Evolutionary conservation across 2,329 filamentous ascomycete genomes (phyloP).

Genomic region (Aspergillus ibericus): DNA sequence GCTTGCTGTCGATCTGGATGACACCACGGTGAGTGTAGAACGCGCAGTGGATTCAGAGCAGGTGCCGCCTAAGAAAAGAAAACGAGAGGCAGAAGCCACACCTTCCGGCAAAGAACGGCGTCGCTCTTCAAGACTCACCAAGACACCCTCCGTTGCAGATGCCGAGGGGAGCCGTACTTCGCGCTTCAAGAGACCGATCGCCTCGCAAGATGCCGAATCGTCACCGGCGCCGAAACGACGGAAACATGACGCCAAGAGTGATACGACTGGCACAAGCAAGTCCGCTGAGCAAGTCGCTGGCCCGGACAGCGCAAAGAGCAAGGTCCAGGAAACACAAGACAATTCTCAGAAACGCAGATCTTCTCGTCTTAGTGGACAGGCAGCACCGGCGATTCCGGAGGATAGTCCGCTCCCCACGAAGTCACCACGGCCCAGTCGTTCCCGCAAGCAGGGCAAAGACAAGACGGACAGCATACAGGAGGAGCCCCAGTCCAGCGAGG

Average conservation of each 20-base stretch:
- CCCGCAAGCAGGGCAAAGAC: constrained; percentile 21
- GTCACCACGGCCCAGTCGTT: constrained; percentile 17
- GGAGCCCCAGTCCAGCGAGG: constrained; percentile 4
- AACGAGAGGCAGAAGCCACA: constrained; percentile 27
- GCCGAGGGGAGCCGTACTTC: constrained; percentile 10
- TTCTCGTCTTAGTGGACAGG: constrained; percentile 26
- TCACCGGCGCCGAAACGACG: constrained; percentile 28
- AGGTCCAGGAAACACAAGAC: constrained; percentile 13
- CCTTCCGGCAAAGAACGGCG: constrained; percentile 27
- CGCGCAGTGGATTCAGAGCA: constrained; percentile 8
- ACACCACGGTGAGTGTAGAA: constrained; percentile 7
- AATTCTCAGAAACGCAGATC: constrained; percentile 34
- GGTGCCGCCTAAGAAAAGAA: constrained; percentile 35
- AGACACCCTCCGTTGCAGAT: constrained; percentile 10
- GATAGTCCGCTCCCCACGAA: constrained; percentile 15
- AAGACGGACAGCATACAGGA: constrained; percentile 14
- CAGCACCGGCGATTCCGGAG: constrained; percentile 13
- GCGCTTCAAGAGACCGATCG: constrained; percentile 17
- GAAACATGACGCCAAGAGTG: constrained; percentile 20
- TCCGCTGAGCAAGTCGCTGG: neutral
- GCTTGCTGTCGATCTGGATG: constrained; percentile 35
- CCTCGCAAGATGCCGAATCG: constrained; percentile 9
- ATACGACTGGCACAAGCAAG: neutral
- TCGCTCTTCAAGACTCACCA: constrained; percentile 29
- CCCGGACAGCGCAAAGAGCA: constrained; percentile 3